Evolutionary conservation across 805 yeast genomes (phyloP), one percentile per base, ranked within the genome.

Genomic region (Scheffersomyces spartinae): DNA sequence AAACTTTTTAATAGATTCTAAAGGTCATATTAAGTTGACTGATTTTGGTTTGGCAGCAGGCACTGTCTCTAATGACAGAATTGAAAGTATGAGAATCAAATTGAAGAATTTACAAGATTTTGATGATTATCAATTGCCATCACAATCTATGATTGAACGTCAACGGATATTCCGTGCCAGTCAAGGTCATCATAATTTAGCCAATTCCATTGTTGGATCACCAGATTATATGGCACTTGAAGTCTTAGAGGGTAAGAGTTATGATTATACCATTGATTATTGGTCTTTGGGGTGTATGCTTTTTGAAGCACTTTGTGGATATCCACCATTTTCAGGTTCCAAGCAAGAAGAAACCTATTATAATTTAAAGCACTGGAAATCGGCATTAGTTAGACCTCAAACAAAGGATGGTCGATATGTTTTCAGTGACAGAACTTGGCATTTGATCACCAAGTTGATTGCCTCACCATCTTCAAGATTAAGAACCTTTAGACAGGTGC

Each of bases 161-260:
- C 94, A 88, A 53, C 67, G 71, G 42, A 61, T 85, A 47, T 91
- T 86, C 53, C 74, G 82, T 34, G 74, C 78, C n/a, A 71, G 94
- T 38, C 78, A 73, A 32, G 68, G 68, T 18, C 94, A 85, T 40
- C 68, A 82, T 31, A 84, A 81, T 40, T 78, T 80, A 43, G 97
- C 99, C 10, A 82, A 83, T 42, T 84, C 96, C 2, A 83, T 88
- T 39, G 99, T 91, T 9, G 99, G 99, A 1, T 81, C 94, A 4
- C 99, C 99, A 1, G 99, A 91, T 52, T 91, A 91, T 48, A 91
- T 91, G 99, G 98, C 99, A 1, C 64, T 91, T 26, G 99, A 91
- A 52, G 97, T 91, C 8, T 68, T 91, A 27, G 94, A 84, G 52
- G 98, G 98, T 6, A 80, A 79, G 45, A 74, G 76, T 31, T 91